Base-by-base conservation (phyloP, 371 early-diverging fungal species). In the Mortierella sp. region DNA sequence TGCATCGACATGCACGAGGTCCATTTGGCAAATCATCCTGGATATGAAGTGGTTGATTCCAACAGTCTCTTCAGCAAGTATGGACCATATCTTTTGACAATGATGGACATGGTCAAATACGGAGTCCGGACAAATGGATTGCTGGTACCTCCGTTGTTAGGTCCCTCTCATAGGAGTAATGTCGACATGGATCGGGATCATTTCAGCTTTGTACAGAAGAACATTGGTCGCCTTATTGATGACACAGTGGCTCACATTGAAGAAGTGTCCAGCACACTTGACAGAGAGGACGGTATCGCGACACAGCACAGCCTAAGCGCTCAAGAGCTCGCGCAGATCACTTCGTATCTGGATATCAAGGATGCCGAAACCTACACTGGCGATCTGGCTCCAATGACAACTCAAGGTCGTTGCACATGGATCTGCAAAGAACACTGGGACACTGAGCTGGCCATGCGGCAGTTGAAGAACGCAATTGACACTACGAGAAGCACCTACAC, bases 21-120 rank as follows among this genome's bases (percentile, higher is more conserved):
- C 25, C 59, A 58, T 24, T 14, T 58, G 17, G 59, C 59, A 10
- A 47, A 40, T 21, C 59, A 49, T 24, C 49, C 48, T 8, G 59
- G 59, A 16, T 58, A 58, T 40, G 40, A 39, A 1, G 17, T 58
- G 7, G 8, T 16, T 12, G 13, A 40, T 3, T 40, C 21, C 4
- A 10, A 19, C 16, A 25, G 19, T 8, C 49, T 58, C 41, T 24
- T 58, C 21, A 21, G 31, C 3, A 57, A 48, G 22, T 57, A 57
- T 25, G 57, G 57, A 12, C 47, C 31, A 13, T 57, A 41, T 31
- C 3, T 58, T 7, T 27, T 58, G 49, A 31, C 13, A 10, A 47
- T 58, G 34, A 34, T 58, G 21, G 2, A 41, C 27, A 34, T 49
- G 49, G 28, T 49, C 39, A 58, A 57, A 37, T 45, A 24, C 39